These are phyloP conservation scores for Candida pseudoviswanathii DNA, from an alignment of 1,139 yeast species.

Conservation along the genomic window DNA sequence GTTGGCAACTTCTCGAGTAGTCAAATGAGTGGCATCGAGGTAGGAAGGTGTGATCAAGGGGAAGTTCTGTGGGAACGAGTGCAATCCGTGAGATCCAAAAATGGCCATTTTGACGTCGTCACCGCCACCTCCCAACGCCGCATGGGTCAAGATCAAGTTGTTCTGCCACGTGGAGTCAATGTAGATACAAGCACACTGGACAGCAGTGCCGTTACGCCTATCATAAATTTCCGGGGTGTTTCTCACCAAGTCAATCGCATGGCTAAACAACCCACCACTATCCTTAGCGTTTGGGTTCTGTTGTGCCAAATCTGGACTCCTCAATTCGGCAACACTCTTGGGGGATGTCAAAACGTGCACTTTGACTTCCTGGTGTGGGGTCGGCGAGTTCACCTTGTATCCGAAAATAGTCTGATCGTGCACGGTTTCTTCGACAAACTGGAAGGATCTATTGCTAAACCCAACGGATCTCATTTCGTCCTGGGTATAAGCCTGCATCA, in stretches of 20 bases:
- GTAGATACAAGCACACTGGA: constrained; percentile 83
- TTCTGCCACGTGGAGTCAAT: constrained; percentile 85
- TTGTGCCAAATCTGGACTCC: constrained; percentile 83
- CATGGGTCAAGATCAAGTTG: constrained; percentile 78
- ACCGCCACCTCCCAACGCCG: constrained; percentile 91
- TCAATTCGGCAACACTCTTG: constrained; percentile 66
- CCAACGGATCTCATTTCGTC: constrained; percentile 87
- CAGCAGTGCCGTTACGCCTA: constrained; percentile 37
- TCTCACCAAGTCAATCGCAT: constrained; percentile 73
- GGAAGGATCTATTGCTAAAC: constrained; percentile 78
- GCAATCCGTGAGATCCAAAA: constrained; percentile 91
- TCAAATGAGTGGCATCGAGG: constrained; percentile 67
- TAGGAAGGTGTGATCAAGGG: constrained; percentile 72
- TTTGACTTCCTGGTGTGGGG: constrained; percentile 66
- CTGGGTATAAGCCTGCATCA: constrained; percentile 92
- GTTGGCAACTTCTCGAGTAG: constrained; percentile 76
- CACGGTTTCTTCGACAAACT: constrained; percentile 67
- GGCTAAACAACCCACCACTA: constrained; percentile 73
- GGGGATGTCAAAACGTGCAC: constrained; percentile 73
- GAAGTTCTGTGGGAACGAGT: constrained; percentile 82
- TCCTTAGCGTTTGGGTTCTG: constrained; percentile 75
- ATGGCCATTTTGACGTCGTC: constrained; percentile 75
- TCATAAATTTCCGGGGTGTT: constrained; percentile 33
- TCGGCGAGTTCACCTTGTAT: constrained; percentile 31
- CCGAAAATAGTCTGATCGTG: constrained; percentile 39